phyloP scores from a whole-genome alignment of 2,329 filamentous ascomycete species.

The Parastagonospora nodorum region DNA sequence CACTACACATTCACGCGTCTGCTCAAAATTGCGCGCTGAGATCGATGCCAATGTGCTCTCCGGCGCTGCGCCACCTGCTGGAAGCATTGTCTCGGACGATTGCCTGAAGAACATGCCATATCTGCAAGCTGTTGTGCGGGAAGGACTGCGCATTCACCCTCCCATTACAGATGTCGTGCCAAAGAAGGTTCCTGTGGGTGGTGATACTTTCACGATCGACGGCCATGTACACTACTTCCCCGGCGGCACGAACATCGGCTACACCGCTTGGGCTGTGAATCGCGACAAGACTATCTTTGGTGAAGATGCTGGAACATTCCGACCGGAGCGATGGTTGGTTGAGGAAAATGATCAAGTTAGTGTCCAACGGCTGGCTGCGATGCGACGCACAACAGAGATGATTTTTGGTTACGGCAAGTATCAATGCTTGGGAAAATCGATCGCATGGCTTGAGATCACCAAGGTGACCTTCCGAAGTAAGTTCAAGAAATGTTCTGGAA shows the following conservation, averaged over 20 bases:
- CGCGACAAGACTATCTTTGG: slow-evolving; percentile 32
- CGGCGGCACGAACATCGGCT: slow-evolving; percentile 33
- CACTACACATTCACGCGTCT: slow-evolving; percentile 53
- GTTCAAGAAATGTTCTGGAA: not conserved
- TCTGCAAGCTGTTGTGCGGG: slow-evolving; percentile 53
- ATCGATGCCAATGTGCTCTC: slow-evolving; percentile 45
- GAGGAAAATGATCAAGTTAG: slow-evolving; percentile 15
- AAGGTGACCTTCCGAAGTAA: slow-evolving; percentile 50
- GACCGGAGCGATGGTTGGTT: slow-evolving; percentile 55
- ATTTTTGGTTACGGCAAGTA: slow-evolving; percentile 41
- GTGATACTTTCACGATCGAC: slow-evolving; percentile 28
- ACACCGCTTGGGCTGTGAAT: slow-evolving; percentile 26
- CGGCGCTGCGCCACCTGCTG: slow-evolving; percentile 15
- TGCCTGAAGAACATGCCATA: slow-evolving; percentile 48
- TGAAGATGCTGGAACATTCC: slow-evolving; percentile 50
- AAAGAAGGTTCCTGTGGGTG: slow-evolving; percentile 31
- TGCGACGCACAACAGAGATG: slow-evolving; percentile 34
- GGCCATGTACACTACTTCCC: slow-evolving; percentile 29
- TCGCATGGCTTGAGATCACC: slow-evolving; percentile 41
- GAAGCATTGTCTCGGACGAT: slow-evolving; percentile 53
- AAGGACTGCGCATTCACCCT: slow-evolving; percentile 50
- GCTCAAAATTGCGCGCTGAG: slow-evolving; percentile 52
- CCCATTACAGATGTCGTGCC: slow-evolving; percentile 33
- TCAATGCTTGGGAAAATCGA: slow-evolving; percentile 36
- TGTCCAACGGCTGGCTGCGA: slow-evolving; percentile 12